Evolutionary conservation across 176 grass and related monocot species (phyloP).

Genomic region (Carex scoparia): DNA sequence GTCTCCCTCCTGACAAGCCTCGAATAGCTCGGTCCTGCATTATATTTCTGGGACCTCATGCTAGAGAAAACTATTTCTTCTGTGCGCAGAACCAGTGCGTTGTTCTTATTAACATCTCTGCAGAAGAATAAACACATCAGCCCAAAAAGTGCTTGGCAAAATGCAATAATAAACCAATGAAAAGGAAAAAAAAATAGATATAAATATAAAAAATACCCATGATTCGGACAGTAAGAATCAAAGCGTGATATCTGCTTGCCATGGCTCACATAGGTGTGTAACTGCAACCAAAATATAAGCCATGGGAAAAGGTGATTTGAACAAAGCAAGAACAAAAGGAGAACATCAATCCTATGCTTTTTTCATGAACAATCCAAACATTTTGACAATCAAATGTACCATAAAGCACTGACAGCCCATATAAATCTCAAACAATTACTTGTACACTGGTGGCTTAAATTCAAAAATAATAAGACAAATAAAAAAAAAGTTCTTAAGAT

Average conservation of each 20-base stretch:
- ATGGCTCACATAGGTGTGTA: conserved; percentile 61
- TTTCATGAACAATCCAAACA: background rate
- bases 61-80: conserved; percentile 66
- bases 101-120: conserved; percentile 61
- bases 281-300: conserved; percentile 46
- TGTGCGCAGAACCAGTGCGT: conserved; percentile 67
- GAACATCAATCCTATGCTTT: background rate
- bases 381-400: background rate
- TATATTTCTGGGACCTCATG: conserved; percentile 51
- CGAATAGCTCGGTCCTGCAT: conserved; percentile 40
- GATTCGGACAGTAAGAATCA: conserved; percentile 79
- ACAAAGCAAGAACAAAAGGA: conserved; percentile 17
- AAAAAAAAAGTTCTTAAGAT: conserved; percentile 16
- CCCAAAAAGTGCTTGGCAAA: conserved; percentile 15
- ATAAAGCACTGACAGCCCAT: background rate
- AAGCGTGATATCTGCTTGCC: conserved; percentile 58
- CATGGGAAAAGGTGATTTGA: background rate
- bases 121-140: conserved; percentile 1
- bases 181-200: background rate
- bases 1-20: conserved; percentile 51
- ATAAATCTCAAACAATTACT: background rate
- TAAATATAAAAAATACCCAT: conserved; percentile 48
- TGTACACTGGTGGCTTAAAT: background rate
- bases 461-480: conserved; percentile 4
- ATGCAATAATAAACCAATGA: conserved; percentile 17